Evolutionary conservation across 768 basidiomycete species (phyloP), one percentile per base, ranked within the genome.

Genomic region (Podaxis rugospora): DNA sequence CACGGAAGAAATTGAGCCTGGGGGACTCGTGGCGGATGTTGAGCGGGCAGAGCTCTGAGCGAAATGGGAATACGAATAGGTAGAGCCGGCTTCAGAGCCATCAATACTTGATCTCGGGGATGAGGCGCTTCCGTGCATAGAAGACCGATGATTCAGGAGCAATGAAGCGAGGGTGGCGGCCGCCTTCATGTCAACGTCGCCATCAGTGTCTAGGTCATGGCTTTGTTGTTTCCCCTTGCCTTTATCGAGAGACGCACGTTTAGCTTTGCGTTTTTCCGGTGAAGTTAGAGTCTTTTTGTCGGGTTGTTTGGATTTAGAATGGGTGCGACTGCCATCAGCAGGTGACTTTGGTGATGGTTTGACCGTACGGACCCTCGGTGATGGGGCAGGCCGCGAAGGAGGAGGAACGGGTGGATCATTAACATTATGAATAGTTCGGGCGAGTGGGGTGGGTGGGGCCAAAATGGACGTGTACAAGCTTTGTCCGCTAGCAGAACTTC

Each of bases 151-250:
- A 62, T 87, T 82, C 61, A 89, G 77, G 59, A 88, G 77, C 58
- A 92, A 77, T 10, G 85, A 86, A 0, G 91, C 92, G 64, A 93
- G 76, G 7, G 91, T 89, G 27, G 87, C 89, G 5, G 90, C 91
- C 42, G 90, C 91, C 71, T 92, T 89, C 82, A 92, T 88, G 70
- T 91, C 90, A 53, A 88, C 78, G 66, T 87, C 87, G 11, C 78
- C 82, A 61, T 83, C 83, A 13, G 74, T 75, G 55, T 80, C 78
- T 59, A 76, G 73, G 56, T 70, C 69, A 69, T 68, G 67, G 55
- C 63, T 72, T 27, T 16, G 66, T 64, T 75, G 74, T 62, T 77
- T 83, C 53, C 73, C 77, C 64, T 85, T 84, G 64, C 83, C 79
- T 71, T 81, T 85, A 65, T 77, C 75, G 39, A 67, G 64, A 16